phyloP scores from a whole-genome alignment of 2,329 filamentous ascomycete species.

The Zymoseptoria ardabiliae region DNA sequence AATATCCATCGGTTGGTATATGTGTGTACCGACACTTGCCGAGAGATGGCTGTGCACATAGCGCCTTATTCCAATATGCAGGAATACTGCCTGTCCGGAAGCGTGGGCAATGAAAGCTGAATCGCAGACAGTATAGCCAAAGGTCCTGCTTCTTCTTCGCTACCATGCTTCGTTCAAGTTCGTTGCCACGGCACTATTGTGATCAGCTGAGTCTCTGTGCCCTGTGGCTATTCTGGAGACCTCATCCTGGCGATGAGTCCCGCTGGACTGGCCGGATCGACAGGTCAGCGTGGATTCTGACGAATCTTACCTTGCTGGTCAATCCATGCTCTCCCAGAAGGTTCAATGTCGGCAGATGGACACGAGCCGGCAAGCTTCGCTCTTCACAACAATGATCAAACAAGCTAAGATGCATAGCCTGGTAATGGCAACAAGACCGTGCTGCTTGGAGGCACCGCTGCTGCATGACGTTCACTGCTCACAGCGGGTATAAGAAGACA shows the following conservation, averaged over 20 bases:
- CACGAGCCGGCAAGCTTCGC: background rate
- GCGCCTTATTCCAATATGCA: background rate
- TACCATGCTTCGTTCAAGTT: background rate
- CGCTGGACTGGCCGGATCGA: background rate
- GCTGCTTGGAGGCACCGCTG: background rate
- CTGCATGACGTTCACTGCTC: background rate
- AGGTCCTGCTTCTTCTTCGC: background rate
- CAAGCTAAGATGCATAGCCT: background rate
- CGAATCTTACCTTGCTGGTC: background rate
- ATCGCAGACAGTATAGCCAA: background rate
- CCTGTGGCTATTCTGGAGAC: background rate
- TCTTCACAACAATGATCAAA: background rate
- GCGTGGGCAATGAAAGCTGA: too few species aligned
- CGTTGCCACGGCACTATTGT: background rate
- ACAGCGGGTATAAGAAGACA: background rate
- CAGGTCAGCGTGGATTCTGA: background rate
- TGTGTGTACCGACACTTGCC: background rate
- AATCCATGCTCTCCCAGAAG: background rate
- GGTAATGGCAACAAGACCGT: background rate
- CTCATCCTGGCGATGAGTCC: background rate
- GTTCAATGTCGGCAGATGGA: background rate
- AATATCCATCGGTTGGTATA: background rate
- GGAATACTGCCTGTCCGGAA: background rate
- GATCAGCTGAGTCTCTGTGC: background rate
- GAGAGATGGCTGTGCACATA: background rate